Evolutionary conservation across 1,284 basidiomycete species (phyloP).

Genomic region (Naganishia sp.): DNA sequence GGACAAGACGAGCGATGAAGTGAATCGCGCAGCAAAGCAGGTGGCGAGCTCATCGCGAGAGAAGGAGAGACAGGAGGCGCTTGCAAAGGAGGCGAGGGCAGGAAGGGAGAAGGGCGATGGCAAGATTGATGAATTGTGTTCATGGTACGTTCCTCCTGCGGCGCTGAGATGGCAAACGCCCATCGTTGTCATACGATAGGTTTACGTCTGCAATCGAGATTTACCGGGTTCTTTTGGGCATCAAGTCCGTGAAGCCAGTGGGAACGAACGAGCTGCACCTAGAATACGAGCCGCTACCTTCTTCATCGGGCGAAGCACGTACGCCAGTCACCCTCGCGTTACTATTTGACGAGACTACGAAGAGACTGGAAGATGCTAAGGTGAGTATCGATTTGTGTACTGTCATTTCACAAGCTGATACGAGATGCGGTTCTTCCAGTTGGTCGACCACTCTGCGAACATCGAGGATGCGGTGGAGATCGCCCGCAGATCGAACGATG

Average conservation of each 20-base stretch:
- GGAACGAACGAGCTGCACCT: constrained; percentile 74
- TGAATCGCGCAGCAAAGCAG: constrained; percentile 63
- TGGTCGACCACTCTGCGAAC: constrained; percentile 57
- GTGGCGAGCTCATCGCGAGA: constrained; percentile 61
- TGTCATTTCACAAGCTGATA: background rate
- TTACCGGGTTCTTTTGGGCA: constrained; percentile 64
- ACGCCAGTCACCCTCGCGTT: constrained; percentile 40
- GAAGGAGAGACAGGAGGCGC: constrained; percentile 68
- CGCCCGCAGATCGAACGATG: constrained; percentile 68
- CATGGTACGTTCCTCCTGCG: constrained; percentile 40
- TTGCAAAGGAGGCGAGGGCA: constrained; percentile 58
- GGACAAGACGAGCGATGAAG: constrained; percentile 61
- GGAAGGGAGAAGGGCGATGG: constrained; percentile 61
- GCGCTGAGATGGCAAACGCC: background rate
- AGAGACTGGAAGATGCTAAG: constrained; percentile 42
- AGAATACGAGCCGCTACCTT: constrained; percentile 57
- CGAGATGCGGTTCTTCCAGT: constrained; percentile 28
- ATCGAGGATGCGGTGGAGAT: constrained; percentile 64
- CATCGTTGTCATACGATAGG: constrained; percentile 55
- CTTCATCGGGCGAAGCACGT: background rate
- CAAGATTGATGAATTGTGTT: constrained; percentile 50
- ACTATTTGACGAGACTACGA: constrained; percentile 41
- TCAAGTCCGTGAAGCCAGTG: constrained; percentile 62
- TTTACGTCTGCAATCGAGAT: constrained; percentile 66
- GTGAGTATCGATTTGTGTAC: constrained; percentile 38